These are phyloP conservation scores for Lepidopterella palustris DNA, from an alignment of 495 filamentous ascomycete genomes.

Conservation along the genomic window DNA sequence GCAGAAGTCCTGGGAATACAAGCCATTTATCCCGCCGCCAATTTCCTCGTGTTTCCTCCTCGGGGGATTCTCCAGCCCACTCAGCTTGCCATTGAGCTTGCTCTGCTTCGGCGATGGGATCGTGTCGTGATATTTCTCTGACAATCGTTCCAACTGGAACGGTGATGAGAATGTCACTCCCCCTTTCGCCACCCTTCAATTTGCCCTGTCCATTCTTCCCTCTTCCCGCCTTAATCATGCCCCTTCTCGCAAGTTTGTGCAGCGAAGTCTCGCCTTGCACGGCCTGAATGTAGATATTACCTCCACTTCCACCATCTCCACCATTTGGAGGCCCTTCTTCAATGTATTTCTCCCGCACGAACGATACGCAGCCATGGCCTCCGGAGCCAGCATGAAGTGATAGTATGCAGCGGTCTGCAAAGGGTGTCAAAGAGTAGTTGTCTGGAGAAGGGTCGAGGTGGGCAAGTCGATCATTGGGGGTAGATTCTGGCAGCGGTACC, in stretches of 20 bases:
- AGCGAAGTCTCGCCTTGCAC: conserved; percentile 83
- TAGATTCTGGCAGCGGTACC: conserved; percentile 23
- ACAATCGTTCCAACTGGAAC: conserved; percentile 93
- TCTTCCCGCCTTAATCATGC: conserved; percentile 66
- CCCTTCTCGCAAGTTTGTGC: conserved; percentile 79
- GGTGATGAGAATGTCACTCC: conserved; percentile 77
- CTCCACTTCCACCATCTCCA: conserved; percentile 86
- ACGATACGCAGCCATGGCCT: conserved; percentile 89
- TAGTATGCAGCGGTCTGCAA: conserved; percentile 77
- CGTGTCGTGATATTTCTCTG: conserved; percentile 67
- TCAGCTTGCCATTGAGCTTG: conserved; percentile 31
- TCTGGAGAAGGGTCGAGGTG: conserved; percentile 72
- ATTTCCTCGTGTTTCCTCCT: conserved; percentile 13
- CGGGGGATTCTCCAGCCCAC: conserved; percentile 9
- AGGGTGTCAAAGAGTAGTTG: conserved; percentile 74
- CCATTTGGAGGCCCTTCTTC: conserved; percentile 91
- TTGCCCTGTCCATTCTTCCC: conserved; percentile 86
- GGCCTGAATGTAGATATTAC: conserved; percentile 90
- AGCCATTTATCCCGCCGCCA: conserved; percentile 65
- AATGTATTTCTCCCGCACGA: conserved; percentile 81
- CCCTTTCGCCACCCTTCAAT: conserved; percentile 67
- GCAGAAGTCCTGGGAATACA: conserved; percentile 61
- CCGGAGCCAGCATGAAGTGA: conserved; percentile 70
- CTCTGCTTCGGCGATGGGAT: conserved; percentile 66
- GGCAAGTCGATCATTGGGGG: conserved; percentile 21